A percentile compares a stretch with the other conserved stretches of the same genome.
phyloP scores from a whole-genome alignment of 23 red algal species.

The Gracilaria vermiculophylla region DNA sequence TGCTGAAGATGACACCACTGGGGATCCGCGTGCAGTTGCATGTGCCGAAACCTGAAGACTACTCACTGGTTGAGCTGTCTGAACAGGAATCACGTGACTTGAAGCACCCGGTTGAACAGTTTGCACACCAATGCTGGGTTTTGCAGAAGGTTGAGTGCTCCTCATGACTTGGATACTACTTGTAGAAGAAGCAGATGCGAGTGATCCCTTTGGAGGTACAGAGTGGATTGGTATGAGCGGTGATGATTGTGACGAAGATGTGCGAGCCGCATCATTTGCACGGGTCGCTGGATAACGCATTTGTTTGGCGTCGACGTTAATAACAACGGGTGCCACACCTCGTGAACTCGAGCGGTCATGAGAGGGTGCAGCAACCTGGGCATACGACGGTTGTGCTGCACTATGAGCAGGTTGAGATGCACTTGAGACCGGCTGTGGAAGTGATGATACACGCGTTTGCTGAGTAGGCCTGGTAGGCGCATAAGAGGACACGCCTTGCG shows the following conservation, averaged over 20 bases:
- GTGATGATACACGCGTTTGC: neutral
- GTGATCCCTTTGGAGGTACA: neutral
- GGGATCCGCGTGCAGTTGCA: neutral
- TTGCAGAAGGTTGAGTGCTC: neutral
- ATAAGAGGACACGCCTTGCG: neutral
- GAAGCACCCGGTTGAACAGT: neutral
- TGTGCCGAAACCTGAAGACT: neutral
- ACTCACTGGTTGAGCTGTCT: neutral
- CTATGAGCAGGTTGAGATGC: neutral
- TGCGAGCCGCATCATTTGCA: neutral
- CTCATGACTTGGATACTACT: neutral
- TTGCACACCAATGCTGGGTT: neutral
- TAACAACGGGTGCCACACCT: slow-evolving; percentile 39
- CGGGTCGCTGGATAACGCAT: neutral
- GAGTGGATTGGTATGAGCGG: slow-evolving; percentile 7
- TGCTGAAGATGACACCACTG: neutral
- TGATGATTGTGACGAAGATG: slow-evolving; percentile 1
- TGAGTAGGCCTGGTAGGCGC: neutral
- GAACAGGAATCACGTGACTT: neutral
- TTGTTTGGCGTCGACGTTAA: slow-evolving; percentile 31
- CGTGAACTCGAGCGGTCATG: slow-evolving; percentile 11
- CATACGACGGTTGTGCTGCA: neutral
- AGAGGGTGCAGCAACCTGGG: neutral
- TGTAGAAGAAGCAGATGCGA: neutral
- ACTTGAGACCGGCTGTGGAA: neutral